A percentile compares a stretch with the other conserved stretches of the same genome.
Conservation (phyloP, 2,329 filamentous ascomycete species). For the Piedraia hortae region DNA sequence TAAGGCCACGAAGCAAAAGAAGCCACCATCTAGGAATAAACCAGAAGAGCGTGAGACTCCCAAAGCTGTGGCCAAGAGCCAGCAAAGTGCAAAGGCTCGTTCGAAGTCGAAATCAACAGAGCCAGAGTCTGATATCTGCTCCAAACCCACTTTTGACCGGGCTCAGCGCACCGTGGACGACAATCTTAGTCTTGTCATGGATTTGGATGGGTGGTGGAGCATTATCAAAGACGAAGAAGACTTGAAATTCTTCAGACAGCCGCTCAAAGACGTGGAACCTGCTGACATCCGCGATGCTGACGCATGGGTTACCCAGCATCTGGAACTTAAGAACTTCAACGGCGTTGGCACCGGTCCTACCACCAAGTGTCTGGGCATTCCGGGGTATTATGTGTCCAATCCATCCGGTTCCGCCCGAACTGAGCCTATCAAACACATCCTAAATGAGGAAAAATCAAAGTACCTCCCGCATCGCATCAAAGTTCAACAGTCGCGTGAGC, state of each 20-base stretch:
- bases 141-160: conserved; percentile 30
- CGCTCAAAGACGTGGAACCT: conserved; percentile 20
- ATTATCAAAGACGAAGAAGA: conserved; percentile 43
- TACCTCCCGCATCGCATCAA: conserved; percentile 95
- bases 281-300: conserved; percentile 28
- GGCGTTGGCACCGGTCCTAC: conserved; percentile 27
- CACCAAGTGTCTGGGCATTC: conserved; percentile 25
- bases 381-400: conserved; percentile 62
- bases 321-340: conserved; percentile 43
- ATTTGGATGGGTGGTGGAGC: conserved; percentile 43
- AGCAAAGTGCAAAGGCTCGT: conserved; percentile 6
- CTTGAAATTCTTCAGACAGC: conserved; percentile 26
- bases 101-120: conserved; percentile 7
- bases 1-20: conserved; percentile 53
- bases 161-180: conserved; percentile 39
- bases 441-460: conserved; percentile 92
- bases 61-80: conserved; percentile 16
- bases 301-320: conserved; percentile 43
- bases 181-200: conserved; percentile 33
- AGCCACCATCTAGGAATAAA: no score
- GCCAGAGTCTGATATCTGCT: conserved; percentile 23
- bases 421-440: conserved; percentile 80
- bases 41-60: conserved; percentile 38
- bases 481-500: conserved; percentile 71
- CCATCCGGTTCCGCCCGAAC: conserved; percentile 64